Evolutionary conservation across 768 basidiomycete species (phyloP).

Genomic region (Phallus indusiatus): DNA sequence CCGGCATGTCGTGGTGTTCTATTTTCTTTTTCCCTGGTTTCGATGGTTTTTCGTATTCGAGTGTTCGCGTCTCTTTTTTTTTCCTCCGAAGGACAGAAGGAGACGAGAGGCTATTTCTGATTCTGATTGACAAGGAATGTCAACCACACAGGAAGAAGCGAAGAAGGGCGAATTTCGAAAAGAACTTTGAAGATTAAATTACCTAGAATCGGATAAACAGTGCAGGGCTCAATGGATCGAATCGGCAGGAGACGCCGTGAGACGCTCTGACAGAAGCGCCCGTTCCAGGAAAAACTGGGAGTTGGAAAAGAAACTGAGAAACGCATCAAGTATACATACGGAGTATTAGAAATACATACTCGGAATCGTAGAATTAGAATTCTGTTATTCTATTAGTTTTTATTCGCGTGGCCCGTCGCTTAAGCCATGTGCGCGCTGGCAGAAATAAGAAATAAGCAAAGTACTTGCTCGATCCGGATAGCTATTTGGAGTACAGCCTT

Average conservation of each 20-base stretch:
- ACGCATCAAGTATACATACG: too few species aligned
- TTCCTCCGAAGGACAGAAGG: neutral
- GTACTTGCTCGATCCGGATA: too few species aligned
- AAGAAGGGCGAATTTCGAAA: neutral
- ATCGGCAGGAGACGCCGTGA: neutral
- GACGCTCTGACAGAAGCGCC: neutral
- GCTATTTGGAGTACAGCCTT: too few species aligned
- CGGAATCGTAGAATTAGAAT: too few species aligned
- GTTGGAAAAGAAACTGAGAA: too few species aligned
- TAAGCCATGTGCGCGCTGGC: too few species aligned
- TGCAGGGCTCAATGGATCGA: neutral
- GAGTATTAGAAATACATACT: too few species aligned
- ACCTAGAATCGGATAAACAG: neutral
- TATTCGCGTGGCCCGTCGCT: too few species aligned
- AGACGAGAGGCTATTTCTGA: neutral
- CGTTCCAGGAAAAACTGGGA: too few species aligned
- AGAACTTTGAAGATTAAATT: neutral
- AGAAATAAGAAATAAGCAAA: too few species aligned
- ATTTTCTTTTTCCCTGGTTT: neutral
- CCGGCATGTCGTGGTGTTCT: too few species aligned
- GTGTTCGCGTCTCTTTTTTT: neutral
- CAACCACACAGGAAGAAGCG: neutral
- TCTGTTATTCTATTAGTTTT: too few species aligned
- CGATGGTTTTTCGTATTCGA: neutral
- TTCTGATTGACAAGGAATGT: neutral